A percentile compares a stretch with the other conserved stretches of the same genome.
Evolutionary conservation across 1,284 basidiomycete genomes (phyloP).

Genomic region (Mycena sp.): DNA sequence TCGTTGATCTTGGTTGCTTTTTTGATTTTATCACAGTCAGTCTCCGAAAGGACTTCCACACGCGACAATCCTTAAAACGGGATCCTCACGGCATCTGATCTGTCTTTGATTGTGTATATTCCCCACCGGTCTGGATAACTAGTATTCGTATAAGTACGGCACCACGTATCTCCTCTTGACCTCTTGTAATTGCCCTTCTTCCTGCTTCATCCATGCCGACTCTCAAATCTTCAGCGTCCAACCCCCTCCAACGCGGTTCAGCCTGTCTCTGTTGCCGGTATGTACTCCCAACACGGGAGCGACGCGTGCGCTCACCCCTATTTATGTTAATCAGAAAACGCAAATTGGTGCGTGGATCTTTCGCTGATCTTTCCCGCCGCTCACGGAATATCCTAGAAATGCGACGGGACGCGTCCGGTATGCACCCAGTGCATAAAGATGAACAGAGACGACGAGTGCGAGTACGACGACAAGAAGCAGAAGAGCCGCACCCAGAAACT

Average conservation of each 20-base stretch:
- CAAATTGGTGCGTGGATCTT: conserved; percentile 57
- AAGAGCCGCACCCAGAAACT: conserved; percentile 70
- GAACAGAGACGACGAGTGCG: conserved; percentile 60
- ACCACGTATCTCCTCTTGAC: not conserved
- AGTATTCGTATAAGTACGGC: not conserved
- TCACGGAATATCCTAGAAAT: conserved; percentile 53
- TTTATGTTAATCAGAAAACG: conserved; percentile 54
- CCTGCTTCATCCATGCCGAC: conserved; percentile 18
- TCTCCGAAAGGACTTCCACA: not conserved
- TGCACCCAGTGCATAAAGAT: conserved; percentile 67
- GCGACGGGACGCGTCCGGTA: conserved; percentile 64
- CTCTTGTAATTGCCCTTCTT: not conserved
- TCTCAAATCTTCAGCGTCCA: conserved; percentile 17
- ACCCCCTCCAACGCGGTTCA: conserved; percentile 61
- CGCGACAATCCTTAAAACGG: conserved; percentile 23
- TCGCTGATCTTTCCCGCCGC: conserved; percentile 24
- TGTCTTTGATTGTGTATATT: no score
- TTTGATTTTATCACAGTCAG: no score
- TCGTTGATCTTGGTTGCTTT: no score
- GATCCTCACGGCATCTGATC: conserved; percentile 13
- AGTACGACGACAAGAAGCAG: conserved; percentile 69
- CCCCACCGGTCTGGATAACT: conserved; percentile 10
- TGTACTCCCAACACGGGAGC: no score
- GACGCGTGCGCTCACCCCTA: no score
- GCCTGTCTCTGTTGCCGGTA: conserved; percentile 67